Conservation (phyloP, 2,329 filamentous ascomycete genomes). For the Cladosporium cucumerinum region DNA sequence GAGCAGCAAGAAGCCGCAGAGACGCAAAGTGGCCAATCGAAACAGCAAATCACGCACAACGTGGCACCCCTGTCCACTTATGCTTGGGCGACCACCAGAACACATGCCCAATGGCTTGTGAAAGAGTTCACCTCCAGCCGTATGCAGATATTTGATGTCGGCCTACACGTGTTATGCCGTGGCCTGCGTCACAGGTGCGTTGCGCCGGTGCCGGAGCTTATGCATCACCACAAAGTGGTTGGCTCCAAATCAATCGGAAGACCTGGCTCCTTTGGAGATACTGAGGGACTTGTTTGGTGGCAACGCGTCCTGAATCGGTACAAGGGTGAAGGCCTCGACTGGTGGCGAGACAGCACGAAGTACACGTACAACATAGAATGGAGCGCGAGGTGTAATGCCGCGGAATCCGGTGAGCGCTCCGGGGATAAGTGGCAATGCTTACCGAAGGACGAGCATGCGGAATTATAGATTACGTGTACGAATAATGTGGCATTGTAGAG, state of each 20-base stretch:
- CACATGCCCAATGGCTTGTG: background rate
- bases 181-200: background rate
- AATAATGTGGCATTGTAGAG: background rate
- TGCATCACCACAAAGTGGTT: background rate
- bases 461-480: background rate
- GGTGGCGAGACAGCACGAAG: background rate
- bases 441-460: background rate
- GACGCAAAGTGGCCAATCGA: background rate
- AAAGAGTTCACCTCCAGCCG: background rate
- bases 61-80: background rate
- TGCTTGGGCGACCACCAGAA: background rate
- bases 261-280: background rate
- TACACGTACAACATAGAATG: background rate
- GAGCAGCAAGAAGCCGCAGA: background rate
- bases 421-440: background rate
- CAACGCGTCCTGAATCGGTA: background rate
- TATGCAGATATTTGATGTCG: background rate
- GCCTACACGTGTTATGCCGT: background rate
- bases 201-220: background rate
- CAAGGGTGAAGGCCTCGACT: background rate
- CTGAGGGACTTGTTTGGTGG: background rate
- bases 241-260: background rate
- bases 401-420: background rate
- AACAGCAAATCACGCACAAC: background rate
- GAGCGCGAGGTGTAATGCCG: background rate